Conservation (phyloP, 1,284 basidiomycete species). For the Dichomitus squalens region DNA sequence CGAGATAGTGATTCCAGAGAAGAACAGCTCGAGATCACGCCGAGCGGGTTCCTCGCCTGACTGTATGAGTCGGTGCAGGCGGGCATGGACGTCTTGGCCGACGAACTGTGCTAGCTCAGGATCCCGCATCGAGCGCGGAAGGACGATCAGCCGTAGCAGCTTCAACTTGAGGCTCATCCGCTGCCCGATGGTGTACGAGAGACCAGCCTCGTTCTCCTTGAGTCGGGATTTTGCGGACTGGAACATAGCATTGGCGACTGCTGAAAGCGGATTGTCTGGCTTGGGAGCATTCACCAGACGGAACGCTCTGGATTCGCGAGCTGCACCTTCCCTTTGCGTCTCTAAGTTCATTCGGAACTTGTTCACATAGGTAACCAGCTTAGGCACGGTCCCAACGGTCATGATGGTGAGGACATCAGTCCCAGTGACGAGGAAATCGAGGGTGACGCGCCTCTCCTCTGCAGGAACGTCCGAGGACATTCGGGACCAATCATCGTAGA, state of each 20-base stretch:
- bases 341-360: conserved; percentile 76
- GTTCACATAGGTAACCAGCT: conserved; percentile 69
- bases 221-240: conserved; percentile 69
- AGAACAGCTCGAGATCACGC: conserved; percentile 68
- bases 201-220: conserved; percentile 60
- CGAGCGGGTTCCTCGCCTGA: conserved; percentile 49
- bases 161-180: conserved; percentile 70
- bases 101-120: conserved; percentile 73
- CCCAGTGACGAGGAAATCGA: conserved; percentile 79
- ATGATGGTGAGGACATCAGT: conserved; percentile 71
- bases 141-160: conserved; percentile 66
- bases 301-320: conserved; percentile 74
- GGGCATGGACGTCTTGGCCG: conserved; percentile 65
- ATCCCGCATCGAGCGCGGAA: conserved; percentile 76
- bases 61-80: conserved; percentile 62
- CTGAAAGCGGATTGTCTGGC: conserved; percentile 77
- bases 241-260: conserved; percentile 83
- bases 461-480: conserved; percentile 42
- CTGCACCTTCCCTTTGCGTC: conserved; percentile 71
- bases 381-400: conserved; percentile 76
- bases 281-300: conserved; percentile 63
- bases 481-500: conserved; percentile 83
- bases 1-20: conserved; percentile 75
- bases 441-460: conserved; percentile 61
- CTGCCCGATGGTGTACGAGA: conserved; percentile 68